Conservation (phyloP, 371 early-diverging fungal species). For the Mucor indicus region DNA sequence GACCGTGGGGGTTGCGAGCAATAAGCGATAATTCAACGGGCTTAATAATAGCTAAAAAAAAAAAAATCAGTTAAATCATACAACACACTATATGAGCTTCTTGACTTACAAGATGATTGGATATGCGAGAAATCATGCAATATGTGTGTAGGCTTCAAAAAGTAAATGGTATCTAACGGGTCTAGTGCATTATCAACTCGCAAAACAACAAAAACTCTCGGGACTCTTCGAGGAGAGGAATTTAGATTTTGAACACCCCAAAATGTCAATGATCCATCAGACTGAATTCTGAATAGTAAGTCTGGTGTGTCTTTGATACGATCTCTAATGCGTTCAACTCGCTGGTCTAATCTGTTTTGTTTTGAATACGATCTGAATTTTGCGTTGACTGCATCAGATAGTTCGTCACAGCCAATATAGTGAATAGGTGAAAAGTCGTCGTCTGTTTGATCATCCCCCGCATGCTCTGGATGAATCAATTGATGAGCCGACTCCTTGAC, state of each 20-base stretch:
- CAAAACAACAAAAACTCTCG: slow-evolving; percentile 67
- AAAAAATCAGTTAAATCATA: background rate
- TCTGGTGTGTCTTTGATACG: slow-evolving; percentile 75
- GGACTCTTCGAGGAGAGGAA: slow-evolving; percentile 57
- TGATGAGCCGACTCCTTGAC: slow-evolving; percentile 6
- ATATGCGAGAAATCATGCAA: slow-evolving; percentile 54
- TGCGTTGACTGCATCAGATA: slow-evolving; percentile 45
- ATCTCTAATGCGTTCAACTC: slow-evolving; percentile 51
- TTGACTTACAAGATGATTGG: slow-evolving; percentile 39
- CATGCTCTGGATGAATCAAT: background rate
- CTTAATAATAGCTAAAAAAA: slow-evolving; percentile 50
- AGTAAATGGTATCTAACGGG: slow-evolving; percentile 55
- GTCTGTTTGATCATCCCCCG: background rate
- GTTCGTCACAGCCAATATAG: slow-evolving; percentile 62
- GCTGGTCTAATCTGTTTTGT: slow-evolving; percentile 30
- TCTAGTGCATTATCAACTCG: slow-evolving; percentile 61
- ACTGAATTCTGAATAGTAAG: slow-evolving; percentile 67
- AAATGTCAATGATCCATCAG: slow-evolving; percentile 70
- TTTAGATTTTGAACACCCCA: slow-evolving; percentile 83
- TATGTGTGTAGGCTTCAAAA: slow-evolving; percentile 54
- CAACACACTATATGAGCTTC: too few species aligned
- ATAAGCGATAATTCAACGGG: slow-evolving; percentile 70
- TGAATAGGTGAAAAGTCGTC: slow-evolving; percentile 53
- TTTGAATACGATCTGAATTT: slow-evolving; percentile 29
- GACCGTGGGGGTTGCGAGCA: slow-evolving; percentile 58